These are phyloP conservation scores for Trichoderma sp. DNA, from an alignment of 2,329 filamentous ascomycete genomes.

Conservation along the genomic window DNA sequence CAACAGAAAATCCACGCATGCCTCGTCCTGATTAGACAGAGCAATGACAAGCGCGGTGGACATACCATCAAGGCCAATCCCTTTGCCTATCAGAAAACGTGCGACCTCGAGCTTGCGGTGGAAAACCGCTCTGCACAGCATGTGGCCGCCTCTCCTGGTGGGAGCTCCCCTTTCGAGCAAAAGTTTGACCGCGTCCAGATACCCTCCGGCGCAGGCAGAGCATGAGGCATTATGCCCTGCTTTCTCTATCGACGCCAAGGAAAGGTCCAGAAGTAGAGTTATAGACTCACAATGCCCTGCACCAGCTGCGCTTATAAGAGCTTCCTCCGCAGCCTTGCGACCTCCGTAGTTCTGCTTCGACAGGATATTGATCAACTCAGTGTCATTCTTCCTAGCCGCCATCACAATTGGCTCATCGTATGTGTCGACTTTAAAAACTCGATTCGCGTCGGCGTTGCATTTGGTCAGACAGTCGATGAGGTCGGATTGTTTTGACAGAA, in stretches of 20 bases:
- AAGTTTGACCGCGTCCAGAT: not conserved
- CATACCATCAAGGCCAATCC: constrained; percentile 7
- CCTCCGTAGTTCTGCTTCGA: constrained; percentile 13
- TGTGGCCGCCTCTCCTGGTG: constrained; percentile 2
- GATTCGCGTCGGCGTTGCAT: constrained; percentile 9
- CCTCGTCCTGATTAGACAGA: not conserved
- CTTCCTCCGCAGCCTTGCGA: not conserved
- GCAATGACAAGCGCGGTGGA: constrained; percentile 13
- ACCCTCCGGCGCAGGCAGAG: constrained; percentile 12
- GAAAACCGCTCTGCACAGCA: constrained; percentile 1
- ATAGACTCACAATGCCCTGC: not conserved
- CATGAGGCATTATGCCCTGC: not conserved
- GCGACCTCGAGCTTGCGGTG: not conserved
- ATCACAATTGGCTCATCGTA: not conserved
- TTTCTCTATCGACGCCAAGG: not conserved
- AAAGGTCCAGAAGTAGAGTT: constrained; percentile 14
- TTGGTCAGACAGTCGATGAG: not conserved
- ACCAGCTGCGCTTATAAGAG: not conserved
- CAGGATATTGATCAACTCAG: constrained; percentile 13
- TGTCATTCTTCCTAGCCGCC: not conserved
- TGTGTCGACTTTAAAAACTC: not conserved
- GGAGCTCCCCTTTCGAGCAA: constrained; percentile 15
- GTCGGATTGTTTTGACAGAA: not conserved
- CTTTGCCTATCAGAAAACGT: not conserved
- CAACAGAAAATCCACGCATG: constrained; percentile 13